Evolutionary conservation across 495 filamentous ascomycete genomes (phyloP).

Genomic region (Penicillium canescens): DNA sequence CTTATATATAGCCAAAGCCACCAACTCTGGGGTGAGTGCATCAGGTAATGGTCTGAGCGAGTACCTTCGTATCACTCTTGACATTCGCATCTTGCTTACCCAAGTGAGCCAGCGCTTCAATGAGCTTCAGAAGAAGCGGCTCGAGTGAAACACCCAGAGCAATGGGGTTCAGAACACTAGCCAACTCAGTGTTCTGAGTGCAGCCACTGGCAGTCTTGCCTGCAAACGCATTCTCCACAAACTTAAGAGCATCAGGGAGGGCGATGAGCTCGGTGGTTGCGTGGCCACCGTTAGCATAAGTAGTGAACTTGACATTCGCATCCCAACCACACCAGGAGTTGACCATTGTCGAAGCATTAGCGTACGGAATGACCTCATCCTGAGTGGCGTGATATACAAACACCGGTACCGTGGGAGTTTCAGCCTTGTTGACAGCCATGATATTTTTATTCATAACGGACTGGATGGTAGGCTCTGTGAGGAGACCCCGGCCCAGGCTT

Average conservation of each 20-base stretch:
- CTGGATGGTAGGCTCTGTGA: constrained; percentile 23
- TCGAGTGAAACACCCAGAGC: constrained; percentile 30
- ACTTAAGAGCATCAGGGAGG: constrained; percentile 23
- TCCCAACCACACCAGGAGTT: constrained; percentile 30
- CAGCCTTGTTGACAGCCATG: constrained; percentile 22
- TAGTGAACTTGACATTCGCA: constrained; percentile 32
- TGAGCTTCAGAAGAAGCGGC: constrained; percentile 23
- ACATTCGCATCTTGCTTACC: constrained; percentile 23
- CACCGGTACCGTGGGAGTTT: constrained; percentile 32
- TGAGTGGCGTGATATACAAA: constrained; percentile 35
- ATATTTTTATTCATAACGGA: constrained; percentile 21
- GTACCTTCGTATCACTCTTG: constrained; percentile 16
- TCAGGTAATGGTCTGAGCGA: neutral
- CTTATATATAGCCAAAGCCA: neutral
- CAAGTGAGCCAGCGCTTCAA: constrained; percentile 17
- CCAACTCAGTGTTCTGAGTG: constrained; percentile 20
- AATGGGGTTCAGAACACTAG: constrained; percentile 24
- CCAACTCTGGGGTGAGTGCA: neutral
- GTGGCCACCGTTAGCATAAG: constrained; percentile 30
- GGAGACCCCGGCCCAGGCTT: constrained; percentile 21
- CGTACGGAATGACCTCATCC: constrained; percentile 36
- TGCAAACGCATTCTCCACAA: constrained; percentile 29
- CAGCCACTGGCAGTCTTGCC: constrained; percentile 25
- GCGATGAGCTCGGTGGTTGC: constrained; percentile 28
- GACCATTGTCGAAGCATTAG: constrained; percentile 21